Percentiles rank a stretch among this genome's conserved stretches.
Conservation (phyloP, 495 filamentous ascomycete genomes). For the Aspergillus olivimuriae region DNA sequence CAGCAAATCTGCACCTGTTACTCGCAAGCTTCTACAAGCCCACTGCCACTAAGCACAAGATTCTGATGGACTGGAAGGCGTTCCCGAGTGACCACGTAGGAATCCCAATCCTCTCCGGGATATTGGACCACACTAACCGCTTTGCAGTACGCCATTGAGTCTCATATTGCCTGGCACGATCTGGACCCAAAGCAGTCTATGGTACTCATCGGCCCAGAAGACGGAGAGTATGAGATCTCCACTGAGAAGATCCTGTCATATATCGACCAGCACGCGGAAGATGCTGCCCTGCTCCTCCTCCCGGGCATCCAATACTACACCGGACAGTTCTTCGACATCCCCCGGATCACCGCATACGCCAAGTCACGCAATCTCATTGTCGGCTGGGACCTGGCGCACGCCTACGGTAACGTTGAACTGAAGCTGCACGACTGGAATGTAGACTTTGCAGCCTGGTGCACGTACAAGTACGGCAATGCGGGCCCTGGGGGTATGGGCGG, state of each 20-base stretch:
- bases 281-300: constrained; percentile 74
- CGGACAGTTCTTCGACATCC: constrained; percentile 83
- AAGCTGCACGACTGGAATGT: constrained; percentile 88
- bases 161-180: constrained; percentile 75
- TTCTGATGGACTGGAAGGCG: constrained; percentile 88
- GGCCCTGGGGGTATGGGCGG: constrained; percentile 85
- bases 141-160: constrained; percentile 80
- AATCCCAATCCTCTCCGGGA: neutral
- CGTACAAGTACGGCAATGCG: constrained; percentile 92
- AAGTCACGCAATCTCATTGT: constrained; percentile 69
- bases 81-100: constrained; percentile 89
- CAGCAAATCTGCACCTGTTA: constrained; percentile 82
- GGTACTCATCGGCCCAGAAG: constrained; percentile 64
- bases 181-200: constrained; percentile 63
- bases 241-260: constrained; percentile 68
- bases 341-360: constrained; percentile 74
- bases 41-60: constrained; percentile 66
- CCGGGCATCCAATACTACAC: constrained; percentile 96
- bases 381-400: constrained; percentile 94
- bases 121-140: neutral
- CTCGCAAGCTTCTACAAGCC: constrained; percentile 90
- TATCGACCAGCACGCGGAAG: constrained; percentile 67
- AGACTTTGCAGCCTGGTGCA: constrained; percentile 93
- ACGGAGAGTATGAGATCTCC: constrained; percentile 44
- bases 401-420: constrained; percentile 81